Percentiles rank a stretch among this genome's conserved stretches.
Evolutionary conservation across 148 eudicot species (phyloP).

Genomic region (Fagopyrum esculentum): DNA sequence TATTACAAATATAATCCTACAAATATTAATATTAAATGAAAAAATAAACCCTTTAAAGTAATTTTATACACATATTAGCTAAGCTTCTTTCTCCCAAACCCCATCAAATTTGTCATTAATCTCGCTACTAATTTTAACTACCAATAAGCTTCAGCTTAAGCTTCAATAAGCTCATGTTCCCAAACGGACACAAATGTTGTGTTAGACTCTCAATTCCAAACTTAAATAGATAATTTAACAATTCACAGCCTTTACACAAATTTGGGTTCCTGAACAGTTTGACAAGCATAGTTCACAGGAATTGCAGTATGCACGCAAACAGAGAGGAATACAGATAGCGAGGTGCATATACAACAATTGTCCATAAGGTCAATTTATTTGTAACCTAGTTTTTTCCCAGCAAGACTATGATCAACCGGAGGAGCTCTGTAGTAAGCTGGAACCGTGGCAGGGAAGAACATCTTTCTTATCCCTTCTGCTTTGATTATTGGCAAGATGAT

Average conservation of each 20-base stretch:
- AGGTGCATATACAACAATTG: background rate
- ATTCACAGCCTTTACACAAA: background rate
- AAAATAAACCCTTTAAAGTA: too few species aligned
- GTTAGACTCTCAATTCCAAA: too few species aligned
- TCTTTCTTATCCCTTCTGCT: slow-evolving; percentile 90
- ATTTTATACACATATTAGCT: too few species aligned
- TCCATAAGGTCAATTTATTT: background rate
- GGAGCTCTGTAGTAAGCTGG: slow-evolving; percentile 89
- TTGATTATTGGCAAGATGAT: slow-evolving; percentile 84
- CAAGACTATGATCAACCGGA: slow-evolving; percentile 24
- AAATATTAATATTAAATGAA: too few species aligned
- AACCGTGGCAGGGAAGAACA: slow-evolving; percentile 87
- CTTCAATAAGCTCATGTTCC: too few species aligned
- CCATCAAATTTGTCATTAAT: too few species aligned
- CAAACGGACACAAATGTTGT: too few species aligned
- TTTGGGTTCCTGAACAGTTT: background rate
- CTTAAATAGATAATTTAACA: too few species aligned
- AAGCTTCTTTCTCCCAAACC: too few species aligned
- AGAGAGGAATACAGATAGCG: background rate
- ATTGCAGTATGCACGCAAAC: background rate
- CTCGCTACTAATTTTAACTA: too few species aligned
- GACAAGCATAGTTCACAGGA: background rate
- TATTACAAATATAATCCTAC: too few species aligned
- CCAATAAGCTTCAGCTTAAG: too few species aligned
- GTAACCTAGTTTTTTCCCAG: background rate